Evolutionary conservation across 495 filamentous ascomycete species (phyloP).

Genomic region (Hypoxylon trugodes): DNA sequence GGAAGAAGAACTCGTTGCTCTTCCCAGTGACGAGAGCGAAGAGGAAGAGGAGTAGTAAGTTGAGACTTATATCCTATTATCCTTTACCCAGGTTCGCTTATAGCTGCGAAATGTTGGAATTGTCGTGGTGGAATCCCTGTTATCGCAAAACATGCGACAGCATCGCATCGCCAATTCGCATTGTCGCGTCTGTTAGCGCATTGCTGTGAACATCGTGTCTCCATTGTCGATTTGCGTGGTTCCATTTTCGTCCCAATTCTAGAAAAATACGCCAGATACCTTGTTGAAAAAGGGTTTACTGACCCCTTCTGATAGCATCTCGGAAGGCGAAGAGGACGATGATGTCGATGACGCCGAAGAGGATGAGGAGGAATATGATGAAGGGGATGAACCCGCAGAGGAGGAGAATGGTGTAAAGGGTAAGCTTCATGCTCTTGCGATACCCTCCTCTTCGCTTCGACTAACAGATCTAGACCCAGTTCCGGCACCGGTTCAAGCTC

Average conservation of each 20-base stretch:
- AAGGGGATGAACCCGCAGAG: slow-evolving; percentile 42
- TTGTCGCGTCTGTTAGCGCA: slow-evolving; percentile 34
- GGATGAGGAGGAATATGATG: slow-evolving; percentile 48
- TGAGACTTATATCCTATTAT: slow-evolving; percentile 14
- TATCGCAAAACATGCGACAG: slow-evolving; percentile 38
- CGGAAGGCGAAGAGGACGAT: slow-evolving; percentile 48
- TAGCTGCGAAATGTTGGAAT: not conserved
- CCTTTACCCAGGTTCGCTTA: not conserved
- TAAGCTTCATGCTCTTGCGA: slow-evolving; percentile 18
- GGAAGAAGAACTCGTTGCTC: slow-evolving; percentile 62
- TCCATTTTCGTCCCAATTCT: not conserved
- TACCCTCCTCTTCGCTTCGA: not conserved
- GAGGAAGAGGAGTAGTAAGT: slow-evolving; percentile 65
- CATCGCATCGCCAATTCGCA: not conserved
- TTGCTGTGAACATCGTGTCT: slow-evolving; percentile 31
- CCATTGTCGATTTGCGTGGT: not conserved
- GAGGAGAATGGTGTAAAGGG: slow-evolving; percentile 37
- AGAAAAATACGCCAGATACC: not conserved
- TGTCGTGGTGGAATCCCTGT: slow-evolving; percentile 5
- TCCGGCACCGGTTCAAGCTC: slow-evolving; percentile 46
- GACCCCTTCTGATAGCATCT: slow-evolving; percentile 30
- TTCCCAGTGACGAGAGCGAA: slow-evolving; percentile 55
- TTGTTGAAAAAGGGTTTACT: slow-evolving; percentile 8
- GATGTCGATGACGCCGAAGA: slow-evolving; percentile 53
- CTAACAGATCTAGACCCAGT: slow-evolving; percentile 26